Conservation (phyloP, 2,329 filamentous ascomycete genomes). For the Fusarium chaquense region DNA sequence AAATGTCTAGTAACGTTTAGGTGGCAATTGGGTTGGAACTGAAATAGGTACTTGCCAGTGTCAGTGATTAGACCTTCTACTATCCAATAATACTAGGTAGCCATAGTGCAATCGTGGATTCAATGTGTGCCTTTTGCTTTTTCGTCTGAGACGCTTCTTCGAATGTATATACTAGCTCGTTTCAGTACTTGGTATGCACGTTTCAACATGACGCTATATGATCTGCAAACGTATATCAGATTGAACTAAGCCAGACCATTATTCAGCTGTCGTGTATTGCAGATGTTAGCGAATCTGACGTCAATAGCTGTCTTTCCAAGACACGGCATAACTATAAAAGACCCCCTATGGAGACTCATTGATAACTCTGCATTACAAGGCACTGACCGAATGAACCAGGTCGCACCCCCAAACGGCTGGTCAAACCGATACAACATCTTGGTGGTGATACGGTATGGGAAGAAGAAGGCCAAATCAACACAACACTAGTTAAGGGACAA, state of each 20-base stretch:
- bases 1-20: background rate
- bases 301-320: background rate
- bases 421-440: background rate
- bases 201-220: background rate
- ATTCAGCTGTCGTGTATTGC: background rate
- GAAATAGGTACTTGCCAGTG: background rate
- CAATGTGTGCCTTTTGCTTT: background rate
- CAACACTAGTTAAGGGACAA: no score
- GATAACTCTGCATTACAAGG: background rate
- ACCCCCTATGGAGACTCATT: background rate
- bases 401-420: background rate
- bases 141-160: background rate
- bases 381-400: background rate
- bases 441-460: background rate
- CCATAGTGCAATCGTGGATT: background rate
- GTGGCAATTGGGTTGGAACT: background rate
- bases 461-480: no score
- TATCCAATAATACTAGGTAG: background rate
- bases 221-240: background rate
- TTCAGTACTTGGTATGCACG: background rate
- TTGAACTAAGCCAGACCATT: background rate
- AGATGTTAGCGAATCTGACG: background rate
- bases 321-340: background rate
- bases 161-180: background rate
- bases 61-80: background rate